Base-by-base conservation (phyloP, 495 filamentous ascomycete genomes). In the Daldinia childiae region DNA sequence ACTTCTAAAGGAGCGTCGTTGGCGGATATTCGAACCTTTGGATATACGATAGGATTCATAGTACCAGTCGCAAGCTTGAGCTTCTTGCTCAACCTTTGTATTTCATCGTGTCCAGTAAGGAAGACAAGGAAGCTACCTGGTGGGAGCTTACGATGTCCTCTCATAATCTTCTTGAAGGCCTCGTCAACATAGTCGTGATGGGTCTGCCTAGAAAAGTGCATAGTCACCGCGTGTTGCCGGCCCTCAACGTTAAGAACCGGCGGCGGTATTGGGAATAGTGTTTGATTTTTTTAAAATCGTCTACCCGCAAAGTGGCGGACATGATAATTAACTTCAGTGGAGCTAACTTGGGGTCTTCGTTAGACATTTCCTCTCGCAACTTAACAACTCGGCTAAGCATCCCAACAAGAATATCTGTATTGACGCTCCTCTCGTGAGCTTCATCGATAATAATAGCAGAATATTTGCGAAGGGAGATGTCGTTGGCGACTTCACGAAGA, bases 281-380 rank as follows among this genome's bases (percentile, higher is more conserved):
- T 87, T 24, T 85, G 78, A 69, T 99, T 99, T 64, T 93, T 86
- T 3, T 92, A 72, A 99, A 95, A 74, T 98, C 95, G 6, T 93
- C 91, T 30, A 97, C 91, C 59, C 93, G 84, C 8, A 98, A 84
- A 1, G 96, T 99, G 21, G 96, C 96, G 52, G 94, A 98, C 96
- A 99, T 99, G 79, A 99, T 97, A 64, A 99, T 88, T 6, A 99
- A 85, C 80, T 98, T 99, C 72, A 99, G 72, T 6, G 93, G 93
- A 72, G 88, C 88, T 51, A 89, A 79, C n/a, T 83, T 81, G 0
- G 87, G 79, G 34, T 85, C 78, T 66, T 84, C 81, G 36, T 78
- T 74, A 0, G 81, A 78, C 70, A 85, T 63, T 21, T 84, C 81
- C 17, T 78, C 75, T 56, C 84, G 81, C 60, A 97, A 79, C 61